phyloP scores from a whole-genome alignment of 2,329 filamentous ascomycete species.

The Talaromyces atroroseus region DNA sequence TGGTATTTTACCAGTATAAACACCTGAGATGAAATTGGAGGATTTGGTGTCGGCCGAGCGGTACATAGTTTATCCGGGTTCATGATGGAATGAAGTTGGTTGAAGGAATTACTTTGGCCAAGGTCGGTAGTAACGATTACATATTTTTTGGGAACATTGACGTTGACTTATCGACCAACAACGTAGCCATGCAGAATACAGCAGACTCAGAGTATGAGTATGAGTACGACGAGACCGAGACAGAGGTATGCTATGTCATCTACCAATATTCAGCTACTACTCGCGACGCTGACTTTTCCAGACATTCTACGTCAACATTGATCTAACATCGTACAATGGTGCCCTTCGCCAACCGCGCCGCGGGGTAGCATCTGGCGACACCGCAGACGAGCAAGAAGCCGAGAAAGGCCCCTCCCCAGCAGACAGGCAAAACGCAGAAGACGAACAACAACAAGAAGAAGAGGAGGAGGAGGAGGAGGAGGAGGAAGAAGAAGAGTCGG shows the following conservation, averaged over 20 bases:
- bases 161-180: too few relatives aligned
- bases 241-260: conserved; percentile 38
- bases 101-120: too few relatives aligned
- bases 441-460: not conserved
- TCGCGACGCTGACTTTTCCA: conserved; percentile 26
- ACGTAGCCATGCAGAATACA: conserved; percentile 20
- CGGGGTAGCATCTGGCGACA: conserved; percentile 18
- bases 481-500: conserved; percentile 33
- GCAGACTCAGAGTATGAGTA: conserved; percentile 43
- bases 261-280: not conserved
- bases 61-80: too few relatives aligned
- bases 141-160: too few relatives aligned
- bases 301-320: conserved; percentile 57
- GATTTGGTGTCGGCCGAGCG: too few relatives aligned
- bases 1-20: too few relatives aligned
- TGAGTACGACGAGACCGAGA: conserved; percentile 54
- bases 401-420: conserved; percentile 18
- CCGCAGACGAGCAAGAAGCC: not conserved
- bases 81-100: too few relatives aligned
- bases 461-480: conserved; percentile 1
- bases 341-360: conserved; percentile 30
- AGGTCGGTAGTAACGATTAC: too few relatives aligned
- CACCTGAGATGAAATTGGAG: too few relatives aligned
- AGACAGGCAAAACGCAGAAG: conserved; percentile 23
- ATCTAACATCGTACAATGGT: conserved; percentile 47